These are phyloP conservation scores for Lagenidium sp. DNA, from an alignment of 352 stramenopile species.

Conservation along the genomic window DNA sequence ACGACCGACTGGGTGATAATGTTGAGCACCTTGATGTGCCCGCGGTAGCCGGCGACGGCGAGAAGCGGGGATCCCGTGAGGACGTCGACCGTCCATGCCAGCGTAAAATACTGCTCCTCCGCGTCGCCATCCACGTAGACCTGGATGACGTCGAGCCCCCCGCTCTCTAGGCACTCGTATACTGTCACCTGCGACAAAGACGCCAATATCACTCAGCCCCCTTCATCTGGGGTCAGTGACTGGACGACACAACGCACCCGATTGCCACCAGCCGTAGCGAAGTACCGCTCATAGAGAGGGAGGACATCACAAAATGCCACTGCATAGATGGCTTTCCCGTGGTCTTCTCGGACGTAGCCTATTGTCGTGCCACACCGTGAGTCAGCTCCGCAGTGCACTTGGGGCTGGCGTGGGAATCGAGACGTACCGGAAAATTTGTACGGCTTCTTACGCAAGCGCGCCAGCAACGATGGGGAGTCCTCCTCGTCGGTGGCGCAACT, in stretches of 20 bases:
- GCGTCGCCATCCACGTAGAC: constrained; percentile 73
- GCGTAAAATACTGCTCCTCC: constrained; percentile 74
- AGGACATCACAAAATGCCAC: constrained; percentile 65
- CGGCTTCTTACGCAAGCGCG: constrained; percentile 45
- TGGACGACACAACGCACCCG: constrained; percentile 28
- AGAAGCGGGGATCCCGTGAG: constrained; percentile 62
- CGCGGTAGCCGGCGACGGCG: constrained; percentile 51
- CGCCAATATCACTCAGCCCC: background rate
- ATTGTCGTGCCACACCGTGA: background rate
- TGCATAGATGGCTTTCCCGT: constrained; percentile 70
- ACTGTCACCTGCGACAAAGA: constrained; percentile 37
- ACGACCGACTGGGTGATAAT: constrained; percentile 67
- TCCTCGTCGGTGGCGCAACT: too few relatives aligned
- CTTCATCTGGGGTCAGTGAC: too few relatives aligned
- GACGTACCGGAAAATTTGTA: constrained; percentile 60
- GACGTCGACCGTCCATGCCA: constrained; percentile 69
- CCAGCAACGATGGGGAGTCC: constrained; percentile 22
- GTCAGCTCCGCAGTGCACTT: background rate
- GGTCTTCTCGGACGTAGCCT: constrained; percentile 68
- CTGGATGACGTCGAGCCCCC: constrained; percentile 65
- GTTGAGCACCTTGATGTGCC: constrained; percentile 83
- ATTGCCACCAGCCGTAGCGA: constrained; percentile 63
- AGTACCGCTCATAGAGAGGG: constrained; percentile 58
- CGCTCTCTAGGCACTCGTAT: constrained; percentile 71
- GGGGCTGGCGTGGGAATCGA: background rate